These are phyloP conservation scores for Candida qinlingensis DNA, from an alignment of 805 yeast genomes.

Conservation along the genomic window DNA sequence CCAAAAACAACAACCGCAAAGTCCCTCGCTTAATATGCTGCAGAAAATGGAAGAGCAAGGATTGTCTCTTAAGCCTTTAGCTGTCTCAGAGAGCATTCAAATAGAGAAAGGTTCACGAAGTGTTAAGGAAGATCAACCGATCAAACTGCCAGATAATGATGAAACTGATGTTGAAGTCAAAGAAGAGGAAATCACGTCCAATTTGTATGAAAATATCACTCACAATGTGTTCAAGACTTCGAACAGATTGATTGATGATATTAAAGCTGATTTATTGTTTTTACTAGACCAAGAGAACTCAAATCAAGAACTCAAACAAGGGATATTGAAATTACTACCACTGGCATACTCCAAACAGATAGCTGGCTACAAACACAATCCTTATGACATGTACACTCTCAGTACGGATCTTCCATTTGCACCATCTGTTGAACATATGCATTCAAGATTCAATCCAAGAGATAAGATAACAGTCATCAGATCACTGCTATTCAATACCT, in stretches of 20 bases:
- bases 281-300: constrained; percentile 10
- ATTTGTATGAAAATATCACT: not conserved
- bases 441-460: constrained; percentile 11
- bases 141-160: not conserved
- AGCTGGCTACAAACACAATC: constrained; percentile 15
- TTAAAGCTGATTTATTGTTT: constrained; percentile 40
- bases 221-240: constrained; percentile 47
- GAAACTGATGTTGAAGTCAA: not conserved
- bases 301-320: constrained; percentile 11
- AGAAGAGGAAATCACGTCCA: no score
- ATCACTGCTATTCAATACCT: constrained; percentile 25
- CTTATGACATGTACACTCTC: constrained; percentile 23
- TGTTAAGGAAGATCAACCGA: not conserved
- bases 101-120: no score
- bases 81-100: not conserved
- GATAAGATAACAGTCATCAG: constrained; percentile 24
- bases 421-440: constrained; percentile 17
- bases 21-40: not conserved
- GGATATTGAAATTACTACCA: constrained; percentile 27
- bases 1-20: not conserved
- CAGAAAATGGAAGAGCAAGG: not conserved
- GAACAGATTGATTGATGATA: constrained; percentile 63
- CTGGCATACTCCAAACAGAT: constrained; percentile 27
- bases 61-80: not conserved
- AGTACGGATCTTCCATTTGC: constrained; percentile 24